These are phyloP conservation scores for Aspergillus ustus DNA, from an alignment of 2,329 filamentous ascomycete genomes.

Conservation along the genomic window DNA sequence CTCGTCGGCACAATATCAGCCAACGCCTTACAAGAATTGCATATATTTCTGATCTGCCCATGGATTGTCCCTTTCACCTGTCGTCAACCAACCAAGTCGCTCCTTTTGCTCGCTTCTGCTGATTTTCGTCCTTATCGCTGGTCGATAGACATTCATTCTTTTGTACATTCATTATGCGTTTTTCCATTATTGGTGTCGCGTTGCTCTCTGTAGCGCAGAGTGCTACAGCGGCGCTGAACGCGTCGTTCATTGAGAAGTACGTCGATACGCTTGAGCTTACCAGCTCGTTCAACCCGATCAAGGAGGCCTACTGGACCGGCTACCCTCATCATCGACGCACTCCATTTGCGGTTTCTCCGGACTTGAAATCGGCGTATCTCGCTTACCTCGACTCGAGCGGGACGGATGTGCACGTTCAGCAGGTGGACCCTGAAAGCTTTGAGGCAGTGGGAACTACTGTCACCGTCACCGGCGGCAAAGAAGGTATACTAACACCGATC, in stretches of 20 bases:
- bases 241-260: slow-evolving; percentile 42
- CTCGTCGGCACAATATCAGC: neutral
- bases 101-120: neutral
- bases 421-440: slow-evolving; percentile 60
- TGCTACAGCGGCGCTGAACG: slow-evolving; percentile 26
- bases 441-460: slow-evolving; percentile 57
- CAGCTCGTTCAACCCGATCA: slow-evolving; percentile 60
- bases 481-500: slow-evolving; percentile 38
- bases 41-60: neutral
- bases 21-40: neutral
- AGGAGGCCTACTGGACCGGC: slow-evolving; percentile 65
- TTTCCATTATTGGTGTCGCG: slow-evolving; percentile 28
- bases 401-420: slow-evolving; percentile 62
- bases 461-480: slow-evolving; percentile 59
- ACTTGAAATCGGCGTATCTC: slow-evolving; percentile 63
- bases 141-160: slow-evolving; percentile 9
- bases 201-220: slow-evolving; percentile 32
- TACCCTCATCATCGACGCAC: slow-evolving; percentile 66
- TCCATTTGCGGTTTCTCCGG: slow-evolving; percentile 65
- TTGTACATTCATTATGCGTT: slow-evolving; percentile 23
- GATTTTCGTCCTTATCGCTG: slow-evolving; percentile 6
- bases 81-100: neutral
- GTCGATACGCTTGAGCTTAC: slow-evolving; percentile 54
- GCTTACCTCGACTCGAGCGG: slow-evolving; percentile 64
- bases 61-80: neutral